phyloP scores from a whole-genome alignment of 1,284 basidiomycete genomes.

The Apiotrichum domesticum region DNA sequence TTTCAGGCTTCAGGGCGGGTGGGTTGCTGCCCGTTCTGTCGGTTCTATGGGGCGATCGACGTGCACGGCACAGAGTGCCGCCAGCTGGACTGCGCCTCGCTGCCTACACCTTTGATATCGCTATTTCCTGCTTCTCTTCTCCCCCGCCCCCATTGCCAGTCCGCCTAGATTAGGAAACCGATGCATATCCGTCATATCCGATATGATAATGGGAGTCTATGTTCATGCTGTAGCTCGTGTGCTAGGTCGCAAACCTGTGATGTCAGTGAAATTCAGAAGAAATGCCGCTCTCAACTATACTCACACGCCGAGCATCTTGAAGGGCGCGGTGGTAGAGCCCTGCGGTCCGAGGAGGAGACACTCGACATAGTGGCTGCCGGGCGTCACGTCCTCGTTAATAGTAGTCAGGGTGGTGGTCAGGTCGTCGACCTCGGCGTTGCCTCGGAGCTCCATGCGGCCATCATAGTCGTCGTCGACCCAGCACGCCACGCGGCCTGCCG shows the following conservation, averaged over 20 bases:
- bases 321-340: constrained; percentile 58
- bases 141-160: no score
- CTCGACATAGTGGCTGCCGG: constrained; percentile 79
- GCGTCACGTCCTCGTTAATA: constrained; percentile 69
- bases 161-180: no score
- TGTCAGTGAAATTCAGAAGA: neutral
- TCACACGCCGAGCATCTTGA: constrained; percentile 74
- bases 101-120: no score
- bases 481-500: constrained; percentile 50
- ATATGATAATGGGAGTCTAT: no score
- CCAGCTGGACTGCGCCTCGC: no score
- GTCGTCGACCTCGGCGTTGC: constrained; percentile 46
- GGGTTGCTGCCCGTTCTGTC: no score
- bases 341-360: constrained; percentile 67
- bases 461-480: constrained; percentile 53
- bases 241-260: neutral
- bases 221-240: neutral
- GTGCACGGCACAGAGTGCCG: no score
- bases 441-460: constrained; percentile 49
- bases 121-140: no score
- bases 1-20: no score
- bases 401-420: constrained; percentile 55
- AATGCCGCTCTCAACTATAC: constrained; percentile 6
- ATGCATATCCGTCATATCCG: no score
- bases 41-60: no score